Evolutionary conservation across 1,284 basidiomycete genomes (phyloP), one percentile per base, ranked within the genome.

Genomic region (Leccinum ambiguum): DNA sequence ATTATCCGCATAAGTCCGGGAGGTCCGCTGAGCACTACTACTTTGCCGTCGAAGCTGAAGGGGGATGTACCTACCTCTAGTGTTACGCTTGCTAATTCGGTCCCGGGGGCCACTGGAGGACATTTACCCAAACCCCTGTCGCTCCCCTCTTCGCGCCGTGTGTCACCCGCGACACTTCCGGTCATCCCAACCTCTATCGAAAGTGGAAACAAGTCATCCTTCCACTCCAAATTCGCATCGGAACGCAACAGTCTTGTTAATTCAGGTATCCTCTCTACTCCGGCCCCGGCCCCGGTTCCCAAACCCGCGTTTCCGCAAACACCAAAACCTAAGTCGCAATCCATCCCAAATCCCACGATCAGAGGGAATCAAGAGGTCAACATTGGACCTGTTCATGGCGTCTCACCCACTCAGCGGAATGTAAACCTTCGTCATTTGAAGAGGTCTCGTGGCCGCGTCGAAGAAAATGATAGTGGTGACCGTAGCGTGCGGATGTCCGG

Each of bases 371-470:
- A 68, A 43, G 71, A 75, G 16, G 60, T 73, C 23, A 67, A 68
- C 43, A 68, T 76, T 16, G 68, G 68, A 26, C 74, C 76, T 16
- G 13, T 56, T 33, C 26, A 57, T 1, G 45, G 63, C 14, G 60
- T 74, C 9, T 77, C 76, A 2, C 74, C 74, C 3, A 61, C 74
- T 36, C 74, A 77, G 33, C 73, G 61, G 50, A 74, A 66, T 4
- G 72, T 74, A 3, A 75, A 75, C 61, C 72, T 75, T 43, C 76
- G 74, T 56, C 74, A 75, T 64, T 60, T 75, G 59, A 77, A 74
- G 50, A 69, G 66, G 13, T 65, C 66, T 58, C 75, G 71, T 26
- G 61, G 67, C 14, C 73, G 66, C 18, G 56, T 68, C 18, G 75
- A 75, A 60, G 72, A 73, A 63, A 75, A 64, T 18, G 69, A 67